A percentile compares a stretch with the other conserved stretches of the same genome.
phyloP scores from a whole-genome alignment of 495 filamentous ascomycete species.

The Letharia lupina region DNA sequence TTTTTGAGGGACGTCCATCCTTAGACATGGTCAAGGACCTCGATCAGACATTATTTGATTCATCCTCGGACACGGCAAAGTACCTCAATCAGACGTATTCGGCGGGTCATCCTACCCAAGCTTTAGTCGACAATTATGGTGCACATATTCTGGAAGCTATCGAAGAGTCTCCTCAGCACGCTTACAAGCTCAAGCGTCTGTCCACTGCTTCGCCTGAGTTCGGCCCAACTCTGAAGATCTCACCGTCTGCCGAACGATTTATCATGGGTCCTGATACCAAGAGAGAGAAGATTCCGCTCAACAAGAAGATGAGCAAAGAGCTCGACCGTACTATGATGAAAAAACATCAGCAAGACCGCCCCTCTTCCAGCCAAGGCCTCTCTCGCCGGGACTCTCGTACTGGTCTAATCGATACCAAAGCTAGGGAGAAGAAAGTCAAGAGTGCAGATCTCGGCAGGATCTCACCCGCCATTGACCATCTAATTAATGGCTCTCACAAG shows the following conservation, averaged over 20 bases:
- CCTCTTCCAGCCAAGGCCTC: slow-evolving; percentile 21
- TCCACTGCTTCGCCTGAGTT: slow-evolving; percentile 19
- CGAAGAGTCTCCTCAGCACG: slow-evolving; percentile 25
- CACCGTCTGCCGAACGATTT: slow-evolving; percentile 30
- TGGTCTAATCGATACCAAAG: slow-evolving; percentile 8
- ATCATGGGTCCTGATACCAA: slow-evolving; percentile 30
- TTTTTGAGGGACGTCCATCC: slow-evolving; percentile 4
- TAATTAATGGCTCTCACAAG: background rate
- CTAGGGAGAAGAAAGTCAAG: slow-evolving; percentile 19
- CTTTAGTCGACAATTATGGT: slow-evolving; percentile 3
- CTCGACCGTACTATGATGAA: slow-evolving; percentile 1
- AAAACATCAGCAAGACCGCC: slow-evolving; percentile 12
- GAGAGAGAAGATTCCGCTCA: slow-evolving; percentile 17
- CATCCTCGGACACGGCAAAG: background rate
- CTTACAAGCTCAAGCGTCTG: slow-evolving; percentile 24
- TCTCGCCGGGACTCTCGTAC: slow-evolving; percentile 6
- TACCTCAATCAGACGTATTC: background rate
- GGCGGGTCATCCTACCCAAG: background rate
- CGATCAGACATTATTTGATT: background rate
- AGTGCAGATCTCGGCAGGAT: slow-evolving; percentile 16
- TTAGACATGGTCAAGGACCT: background rate
- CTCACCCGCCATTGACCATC: slow-evolving; percentile 3
- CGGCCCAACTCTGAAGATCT: slow-evolving; percentile 32
- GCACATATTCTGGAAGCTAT: slow-evolving; percentile 19
- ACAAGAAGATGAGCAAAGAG: slow-evolving; percentile 14